Base-by-base conservation (phyloP, 2,329 filamentous ascomycete species). In the Fusarium phyllophilum region DNA sequence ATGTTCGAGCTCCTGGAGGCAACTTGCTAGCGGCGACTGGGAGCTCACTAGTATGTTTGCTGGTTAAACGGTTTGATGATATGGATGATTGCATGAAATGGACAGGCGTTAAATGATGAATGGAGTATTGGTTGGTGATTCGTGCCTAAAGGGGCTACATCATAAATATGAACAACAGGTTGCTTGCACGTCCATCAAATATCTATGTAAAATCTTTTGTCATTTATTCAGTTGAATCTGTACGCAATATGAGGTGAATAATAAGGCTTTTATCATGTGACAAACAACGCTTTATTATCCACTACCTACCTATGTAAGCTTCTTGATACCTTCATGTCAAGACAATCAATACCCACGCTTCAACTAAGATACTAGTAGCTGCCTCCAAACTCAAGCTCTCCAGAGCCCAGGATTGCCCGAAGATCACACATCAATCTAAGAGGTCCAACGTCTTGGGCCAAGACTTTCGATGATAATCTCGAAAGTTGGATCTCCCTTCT, bases 1-100 rank as follows among this genome's bases (percentile, higher is more conserved):
- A 14, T 78, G 76, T 34, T 78, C 77, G 18, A 78, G 77, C 62
- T 78, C 77, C 5, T 78, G 77, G 77, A 72, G 77, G 38, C 77
- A 78, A 61, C 59, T 77, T 39, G 77, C 77, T 17, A 78, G 77
- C 33, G 77, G 77, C 51, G 77, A 78, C 20, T 78, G 77, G 77
- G 73, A 78, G 49, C 69, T 78, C 18, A 78, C 75, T 20, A 78
- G 77, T 54, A 78, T 78, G 77, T 76, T 78, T 66, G 75, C 77
- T 24, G 68, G 73, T 51, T 78, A 71, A 62, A 36, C 39, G 41
- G 38, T 24, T 20, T 52, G 56, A 69, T 36, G 51, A 52, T 44
- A 57, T 46, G 63, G 45, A 65, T 26, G 58, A 62, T 55, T 70
- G 29, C 60, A 66, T 66, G 60, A 70, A 54, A 57, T 70, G 66